Evolutionary conservation across 768 basidiomycete species (phyloP), one percentile per base, ranked within the genome.

Genomic region (Tephrocybe rancida): DNA sequence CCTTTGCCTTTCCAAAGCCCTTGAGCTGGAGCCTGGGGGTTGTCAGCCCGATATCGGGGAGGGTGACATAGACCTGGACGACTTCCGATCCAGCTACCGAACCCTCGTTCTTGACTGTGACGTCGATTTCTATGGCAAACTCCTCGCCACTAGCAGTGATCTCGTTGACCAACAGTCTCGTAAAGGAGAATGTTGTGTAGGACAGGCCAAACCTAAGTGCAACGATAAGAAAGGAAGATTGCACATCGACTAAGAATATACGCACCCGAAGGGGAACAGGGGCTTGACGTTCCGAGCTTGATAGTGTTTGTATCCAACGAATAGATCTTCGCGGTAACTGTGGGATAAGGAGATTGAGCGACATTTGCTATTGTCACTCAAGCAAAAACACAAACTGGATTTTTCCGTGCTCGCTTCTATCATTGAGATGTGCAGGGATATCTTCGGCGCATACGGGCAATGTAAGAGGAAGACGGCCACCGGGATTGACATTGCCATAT

Each of bases 221-320:
- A 52, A 22, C 2, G 10, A 38, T 58, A n/a, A 60, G 30, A 35
- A 39, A 11, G 2, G 9, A 35, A 24, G 21, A 25, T 19, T 30
- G 14, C n/a, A 24, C 19, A 35, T 16, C 1, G 10, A 10, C 18
- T 25, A 39, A 44, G 6, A 42, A 21, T 56, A 35, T 32, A 39
- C 57, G 8, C 44, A 85, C 78, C 88, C 88, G 63, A 89, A 90
- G 16, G 85, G 77, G 68, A 86, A 90, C 25, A 88, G 71, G 0
- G 86, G 80, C 44, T 72, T 67, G 30, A 87, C 74, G 6, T 66
- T 68, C 34, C 77, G 68, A 1, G 80, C 77, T 48, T 84, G 79
- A 61, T 86, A 86, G 59, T 84, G 77, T 61, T 86, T 88, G 64
- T 87, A 87, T n/a, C 86, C 86, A 18, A 87, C 84, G 58, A 82